Evolutionary conservation across 805 yeast species (phyloP), one percentile per base, ranked within the genome.

Genomic region (Yarrowia yakushimensis): DNA sequence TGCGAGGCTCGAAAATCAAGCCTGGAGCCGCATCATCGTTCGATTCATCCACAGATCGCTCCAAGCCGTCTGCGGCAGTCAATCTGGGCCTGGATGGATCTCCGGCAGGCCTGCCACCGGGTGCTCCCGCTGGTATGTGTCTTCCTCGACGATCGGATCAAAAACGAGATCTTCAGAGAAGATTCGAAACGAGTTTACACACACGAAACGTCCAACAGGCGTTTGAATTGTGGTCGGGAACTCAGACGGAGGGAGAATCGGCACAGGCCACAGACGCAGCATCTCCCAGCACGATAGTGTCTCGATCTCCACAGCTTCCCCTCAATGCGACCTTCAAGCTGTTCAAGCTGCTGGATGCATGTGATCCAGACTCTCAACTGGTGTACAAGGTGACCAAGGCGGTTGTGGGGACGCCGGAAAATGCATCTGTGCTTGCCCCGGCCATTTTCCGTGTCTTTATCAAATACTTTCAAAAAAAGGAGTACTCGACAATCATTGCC

Each of bases 21-120:
- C 4, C 34, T 2, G 25, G 37, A 4, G n/a, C 41, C 3, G 27
- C 34, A 17, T 6, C 23, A 2, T 10, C 36, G 8, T 20, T 45
- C 15, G 52, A 27, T 12, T 3, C 15, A 6, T 3, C 13, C n/a
- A 3, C 34, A 8, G 17, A 45, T 13, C 0, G 27, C 13, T 3
- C 36, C 7, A 27, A 27, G 22, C 36, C 52, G 12, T 45, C 36
- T 15, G 57, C 57, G 1, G 31, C 41, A 7, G 20, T 23, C 31
- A 48, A 48, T 23, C 13, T 48, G 41, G 57, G 57, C 9, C 57
- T 48, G 1, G 54, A 46, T 13, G 54, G 54, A 18, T 31, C 54
- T 15, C 54, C 54, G 6, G 7, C 25, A 34, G 54, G 27, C 4
- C 27, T 13, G 12, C 54, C 37, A n/a, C 54, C 54, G 34, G 54